Evolutionary conservation across 2,329 filamentous ascomycete genomes (phyloP), one percentile per base, ranked within the genome.

Genomic region (Colletotrichum spinosum): DNA sequence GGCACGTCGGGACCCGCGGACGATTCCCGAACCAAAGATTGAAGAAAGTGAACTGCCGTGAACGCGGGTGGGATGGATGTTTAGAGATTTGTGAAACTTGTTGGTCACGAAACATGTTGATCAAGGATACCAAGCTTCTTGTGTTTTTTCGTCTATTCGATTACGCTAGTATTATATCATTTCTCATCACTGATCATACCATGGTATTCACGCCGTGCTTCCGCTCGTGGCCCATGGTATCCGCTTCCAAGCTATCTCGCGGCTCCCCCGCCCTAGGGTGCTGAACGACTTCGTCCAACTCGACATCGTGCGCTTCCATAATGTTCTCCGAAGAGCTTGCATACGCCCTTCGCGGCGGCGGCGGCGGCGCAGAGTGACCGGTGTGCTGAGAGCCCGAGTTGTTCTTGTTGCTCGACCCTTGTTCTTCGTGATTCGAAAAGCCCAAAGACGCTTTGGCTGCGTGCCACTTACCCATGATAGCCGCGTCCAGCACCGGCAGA

Each of bases 401-500:
- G 34, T 48, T 37, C 15, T 49, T 37, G 53, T 46, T 64, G 17
- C 15, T 46, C 7, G 11, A 9, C 13, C 8, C 52, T 11, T 67
- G 54, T n/a, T 41, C 42, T 13, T 59, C 50, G 5, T 15, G 38
- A 6, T 54, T 55, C 2, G 65, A 55, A 12, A 64, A 34, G 13
- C 55, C 56, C 4, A 64, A 51, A 8, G 46, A 42, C 2, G 55
- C 52, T 46, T 42, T 67, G 12, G 68, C 53, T 7, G 55, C 55
- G 9, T 42, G 57, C 68, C 64, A 69, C 2, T 53, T 54, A 5
- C 60, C 63, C 67, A 68, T 60, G 17, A 70, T 59, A 12, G 61
- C 65, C 1, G 71, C 70, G 13, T 71, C 71, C 51, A 76, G 63
- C 9, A 75, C 69, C 1, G 74, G 75, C 7, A 76, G 68, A 1